Base-by-base conservation (phyloP, 2,329 filamentous ascomycete species). In the Drechslera avenae region DNA sequence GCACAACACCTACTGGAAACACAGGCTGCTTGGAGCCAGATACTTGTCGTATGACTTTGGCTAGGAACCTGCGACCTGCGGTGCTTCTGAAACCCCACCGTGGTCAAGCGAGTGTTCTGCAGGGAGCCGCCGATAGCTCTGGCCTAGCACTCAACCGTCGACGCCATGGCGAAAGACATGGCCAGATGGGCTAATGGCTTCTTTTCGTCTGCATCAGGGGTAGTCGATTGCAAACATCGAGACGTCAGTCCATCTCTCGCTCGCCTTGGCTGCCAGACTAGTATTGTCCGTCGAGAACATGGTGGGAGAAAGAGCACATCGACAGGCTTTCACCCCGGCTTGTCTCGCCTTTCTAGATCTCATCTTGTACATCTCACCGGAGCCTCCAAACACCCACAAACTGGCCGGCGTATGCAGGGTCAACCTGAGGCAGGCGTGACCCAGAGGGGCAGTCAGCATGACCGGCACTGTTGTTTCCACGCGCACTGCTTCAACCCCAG, bases 61-160 rank as follows among this genome's bases (percentile, higher is more conserved):
- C 9, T 28, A 28, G 26, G 26, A 28, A 28, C 23, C 21, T 10
- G 21, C 23, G 35, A 40, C 42, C 42, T 46, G 36, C 48, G 14
- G 34, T 41, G 28, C 36, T 36, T 48, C 39, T 52, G 50, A 52
- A 52, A 52, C 50, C 39, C 50, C 35, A 28, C 50, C n/a, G 28
- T 33, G 33, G 34, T 49, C 45, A 50, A 49, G 45, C 50, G 39
- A 49, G 40, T 35, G 34, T 35, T n/a, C 50, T 52, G 50, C 50
- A 52, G 50, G 50, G 50, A 44, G 50, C 50, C 50, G 50, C 50
- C 46, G 37, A 52, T 52, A 30, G 44, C 26, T 37, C 44, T 19
- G 17, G 37, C 31, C 49, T 48, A 47, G 26, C 26, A 18, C 32
- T 30, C 39, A 49, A 41, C 21, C 31, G 30, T 19, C 36, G 37